Conservation (phyloP, 352 stramenopile genomes). For the Phytophthora citricola region DNA sequence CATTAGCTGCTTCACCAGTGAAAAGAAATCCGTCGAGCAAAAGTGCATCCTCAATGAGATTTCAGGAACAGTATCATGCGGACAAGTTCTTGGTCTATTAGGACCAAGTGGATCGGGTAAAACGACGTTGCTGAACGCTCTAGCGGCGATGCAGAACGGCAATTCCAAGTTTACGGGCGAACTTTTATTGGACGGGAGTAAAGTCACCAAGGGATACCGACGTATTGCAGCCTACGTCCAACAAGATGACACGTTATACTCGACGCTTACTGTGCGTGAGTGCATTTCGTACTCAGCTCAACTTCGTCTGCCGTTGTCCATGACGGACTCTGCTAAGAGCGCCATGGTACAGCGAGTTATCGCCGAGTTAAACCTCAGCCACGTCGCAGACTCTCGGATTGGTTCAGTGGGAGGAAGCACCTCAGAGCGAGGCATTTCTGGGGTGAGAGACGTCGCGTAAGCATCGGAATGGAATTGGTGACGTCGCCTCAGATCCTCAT, state of each 20-base stretch:
- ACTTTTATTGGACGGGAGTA: slow-evolving; percentile 66
- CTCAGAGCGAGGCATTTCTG: slow-evolving; percentile 88
- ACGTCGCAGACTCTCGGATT: slow-evolving; percentile 74
- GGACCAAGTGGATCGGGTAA: slow-evolving; percentile 85
- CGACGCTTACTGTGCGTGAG: slow-evolving; percentile 88
- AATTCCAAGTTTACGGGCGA: slow-evolving; percentile 58
- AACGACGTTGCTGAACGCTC: slow-evolving; percentile 82
- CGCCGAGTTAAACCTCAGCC: slow-evolving; percentile 73
- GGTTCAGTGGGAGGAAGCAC: slow-evolving; percentile 40
- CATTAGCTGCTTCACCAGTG: slow-evolving; percentile 52
- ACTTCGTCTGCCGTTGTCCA: slow-evolving; percentile 59
- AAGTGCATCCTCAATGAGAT: slow-evolving; percentile 71
- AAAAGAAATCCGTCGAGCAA: slow-evolving; percentile 8
- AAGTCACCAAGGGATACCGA: slow-evolving; percentile 65
- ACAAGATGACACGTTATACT: slow-evolving; percentile 86
- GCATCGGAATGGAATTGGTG: slow-evolving; percentile 95
- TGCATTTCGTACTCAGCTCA: slow-evolving; percentile 87
- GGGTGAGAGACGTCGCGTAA: slow-evolving; percentile 94
- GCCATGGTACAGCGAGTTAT: slow-evolving; percentile 78
- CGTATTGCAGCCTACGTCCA: slow-evolving; percentile 87
- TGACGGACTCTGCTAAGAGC: slow-evolving; percentile 59
- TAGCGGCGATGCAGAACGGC: slow-evolving; percentile 77
- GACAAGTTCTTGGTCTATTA: slow-evolving; percentile 73
- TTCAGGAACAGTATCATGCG: slow-evolving; percentile 56
- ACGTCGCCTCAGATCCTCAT: slow-evolving; percentile 89